Base-by-base conservation (phyloP, 1,284 basidiomycete genomes). In the Melampsora larici-populina region DNA sequence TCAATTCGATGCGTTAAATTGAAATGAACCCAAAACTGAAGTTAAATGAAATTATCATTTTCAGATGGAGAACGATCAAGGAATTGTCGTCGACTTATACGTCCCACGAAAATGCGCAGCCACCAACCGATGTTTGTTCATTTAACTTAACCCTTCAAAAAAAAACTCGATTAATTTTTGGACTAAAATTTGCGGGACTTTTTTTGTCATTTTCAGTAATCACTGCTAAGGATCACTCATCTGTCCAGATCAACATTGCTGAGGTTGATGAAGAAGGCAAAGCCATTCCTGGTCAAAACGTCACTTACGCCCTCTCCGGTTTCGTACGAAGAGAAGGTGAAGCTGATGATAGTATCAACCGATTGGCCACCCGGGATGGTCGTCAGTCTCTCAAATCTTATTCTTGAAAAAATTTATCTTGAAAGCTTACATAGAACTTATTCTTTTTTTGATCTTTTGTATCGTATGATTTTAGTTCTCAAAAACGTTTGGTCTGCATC, bases 61-160 rank as follows among this genome's bases (percentile, higher is more conserved):
- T 40, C 65, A 73, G 71, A 75, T 58, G 26, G 79, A 75, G 64
- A 75, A 75, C 73, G 73, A 75, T 68, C 82, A 97, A 93, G 95
- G 96, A 88, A 89, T 93, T 86, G 95, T 99, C 86, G 96, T 99
- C 85, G 96, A 99, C 89, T 94, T 99, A 86, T 99, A 99, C 89
- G 94, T 99, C 85, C 96, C 96, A 85, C 93, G 96, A 89, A 98
- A 99, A 87, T 99, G 97, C 80, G 83, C 83, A 36, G 83, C 73
- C 15, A 75, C 73, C 51, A 75, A 75, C 73, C 43, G 73, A 68
- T 63, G 73, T 75, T 9, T 58, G 73, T 75, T 33, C n/a, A 26
- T 26, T 33, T 3, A 63, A 7, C 2, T 55, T 55, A 7, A 55
- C 51, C 21, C 15, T 55, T 8, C 7, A 11, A 55, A 36, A 36